Evolutionary conservation across 1,284 basidiomycete species (phyloP), one percentile per base, ranked within the genome.

Genomic region (Phellopilus nigrolimitatus): DNA sequence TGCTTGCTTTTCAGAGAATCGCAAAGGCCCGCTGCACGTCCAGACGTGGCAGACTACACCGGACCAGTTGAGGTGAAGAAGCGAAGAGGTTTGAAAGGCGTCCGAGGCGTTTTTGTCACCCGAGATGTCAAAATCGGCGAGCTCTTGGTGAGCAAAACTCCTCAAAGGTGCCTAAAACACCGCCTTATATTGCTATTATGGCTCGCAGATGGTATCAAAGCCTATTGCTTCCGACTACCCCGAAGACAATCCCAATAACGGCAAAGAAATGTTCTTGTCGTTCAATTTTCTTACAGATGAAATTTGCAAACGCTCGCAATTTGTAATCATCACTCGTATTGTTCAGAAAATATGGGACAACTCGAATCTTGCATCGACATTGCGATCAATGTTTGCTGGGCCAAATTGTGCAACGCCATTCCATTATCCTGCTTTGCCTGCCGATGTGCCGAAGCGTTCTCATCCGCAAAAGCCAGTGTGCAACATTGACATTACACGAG

Each of bases 81-180:
- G 34, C n/a, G 34, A 24, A 24, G 30, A 4, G 28, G 28, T 17
- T 41, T 17, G 21, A 40, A 47, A 21, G 48, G 34, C 9, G 34
- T 46, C 3, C 22, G 53, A n/a, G 53, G 53, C 13, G 3, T 51
- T 4, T 45, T 50, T 41, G 48, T 45, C 3, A 54, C 53, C 10
- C 39, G 47, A 7, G 40, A 49, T 13, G 48, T 54, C 9, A 36
- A 46, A 39, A 27, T 36, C 9, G 53, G 53, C 4, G 53, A 54
- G 34, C 41, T 54, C 13, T 43, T 54, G 24, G 53, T 54, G n/a
- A 28, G 48, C 12, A 3, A 13, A n/a, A 19, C 17, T n/a, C 8
- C n/a, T 15, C 41, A 46, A 45, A 33, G 17, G 17, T 24, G 6
- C 10, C 21, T 6, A 17, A 3, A 21, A 4, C n/a, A n/a, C n/a